Evolutionary conservation across 208 protist genomes (phyloP), one percentile per base, ranked within the genome.

Genomic region (Vickermania spadyakhi): DNA sequence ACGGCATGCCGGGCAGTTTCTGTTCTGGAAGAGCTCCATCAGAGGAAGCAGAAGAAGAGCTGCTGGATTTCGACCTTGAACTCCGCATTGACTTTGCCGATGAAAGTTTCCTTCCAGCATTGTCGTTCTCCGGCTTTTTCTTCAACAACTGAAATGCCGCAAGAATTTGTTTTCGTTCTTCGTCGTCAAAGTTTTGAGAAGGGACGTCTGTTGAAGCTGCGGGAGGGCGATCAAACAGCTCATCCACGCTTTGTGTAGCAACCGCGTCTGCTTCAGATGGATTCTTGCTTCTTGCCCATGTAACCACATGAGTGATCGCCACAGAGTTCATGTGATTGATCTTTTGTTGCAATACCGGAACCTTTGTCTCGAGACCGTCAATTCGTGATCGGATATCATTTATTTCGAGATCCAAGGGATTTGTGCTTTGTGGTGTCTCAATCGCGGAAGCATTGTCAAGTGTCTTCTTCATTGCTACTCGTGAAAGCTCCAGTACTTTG

Each of bases 261-360:
- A 31, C 18, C n/a, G 65, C 14, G 23, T 81, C 75, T 23, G 75
- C 67, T 58, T 61, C 73, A 2, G 83, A 78, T 22, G 82, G 80
- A 66, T 93, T 90, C 66, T 90, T 93, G 57, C 66, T 70, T 49
- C 86, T 80, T 0, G 83, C 82, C 83, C 86, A 93, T 36, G 76
- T 78, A 21, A 93, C 68, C 26, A 82, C 82, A 64, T 93, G 77
- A 0, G 41, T 60, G 1, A 78, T 65, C 13, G 83, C 81, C 21
- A 90, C 67, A 30, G 42, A 28, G 3, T 61, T 72, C 86, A 93
- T 93, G 70, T 89, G 82, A 25, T 67, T 41, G 7, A 90, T 73
- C 60, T 75, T 79, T 11, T 72, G 70, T 27, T 42, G 13, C 65
- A 89, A 68, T 75, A 81, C 71, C 68, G 76, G 54, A 62, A 88